Conservation (phyloP, 2,329 filamentous ascomycete genomes). For the Pseudogymnoascus sp. region DNA sequence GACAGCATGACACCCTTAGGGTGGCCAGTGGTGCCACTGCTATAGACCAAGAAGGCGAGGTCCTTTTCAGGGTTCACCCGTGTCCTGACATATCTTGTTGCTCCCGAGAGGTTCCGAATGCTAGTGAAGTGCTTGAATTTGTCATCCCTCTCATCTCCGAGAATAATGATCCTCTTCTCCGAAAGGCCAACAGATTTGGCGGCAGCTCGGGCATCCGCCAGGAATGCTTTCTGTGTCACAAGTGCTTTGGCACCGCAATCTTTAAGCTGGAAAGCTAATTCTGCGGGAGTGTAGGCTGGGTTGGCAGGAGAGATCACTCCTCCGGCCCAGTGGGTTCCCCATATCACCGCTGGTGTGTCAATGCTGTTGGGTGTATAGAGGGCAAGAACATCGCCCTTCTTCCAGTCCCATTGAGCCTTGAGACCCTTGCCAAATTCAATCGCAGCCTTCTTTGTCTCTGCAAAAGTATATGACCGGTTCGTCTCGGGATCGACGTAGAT, state of each 20-base stretch:
- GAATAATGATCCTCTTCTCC: constrained; percentile 64
- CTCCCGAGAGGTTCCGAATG: constrained; percentile 57
- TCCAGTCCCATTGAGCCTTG: constrained; percentile 67
- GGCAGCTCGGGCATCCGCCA: constrained; percentile 60
- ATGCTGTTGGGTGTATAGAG: constrained; percentile 82
- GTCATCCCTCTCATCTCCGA: constrained; percentile 55
- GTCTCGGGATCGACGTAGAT: constrained; percentile 74
- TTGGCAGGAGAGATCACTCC: constrained; percentile 81
- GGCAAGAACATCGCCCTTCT: constrained; percentile 74
- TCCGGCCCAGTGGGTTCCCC: constrained; percentile 78
- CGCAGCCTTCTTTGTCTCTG: constrained; percentile 57
- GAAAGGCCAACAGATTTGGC: constrained; percentile 64
- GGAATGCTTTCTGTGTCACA: constrained; percentile 63
- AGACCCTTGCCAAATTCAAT: constrained; percentile 76
- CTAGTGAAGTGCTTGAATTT: constrained; percentile 66
- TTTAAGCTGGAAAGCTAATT: constrained; percentile 77
- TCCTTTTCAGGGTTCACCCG: constrained; percentile 64
- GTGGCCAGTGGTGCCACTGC: constrained; percentile 80
- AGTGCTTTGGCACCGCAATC: constrained; percentile 70
- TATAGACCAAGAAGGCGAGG: constrained; percentile 79
- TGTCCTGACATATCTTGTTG: constrained; percentile 51
- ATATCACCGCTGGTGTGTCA: constrained; percentile 70
- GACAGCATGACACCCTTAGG: constrained; percentile 88
- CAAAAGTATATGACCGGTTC: constrained; percentile 61
- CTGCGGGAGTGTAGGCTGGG: constrained; percentile 75